A percentile compares a stretch with the other conserved stretches of the same genome.
These are phyloP conservation scores for Ophiostoma montium DNA, from an alignment of 2,329 filamentous ascomycete species.

Conservation along the genomic window DNA sequence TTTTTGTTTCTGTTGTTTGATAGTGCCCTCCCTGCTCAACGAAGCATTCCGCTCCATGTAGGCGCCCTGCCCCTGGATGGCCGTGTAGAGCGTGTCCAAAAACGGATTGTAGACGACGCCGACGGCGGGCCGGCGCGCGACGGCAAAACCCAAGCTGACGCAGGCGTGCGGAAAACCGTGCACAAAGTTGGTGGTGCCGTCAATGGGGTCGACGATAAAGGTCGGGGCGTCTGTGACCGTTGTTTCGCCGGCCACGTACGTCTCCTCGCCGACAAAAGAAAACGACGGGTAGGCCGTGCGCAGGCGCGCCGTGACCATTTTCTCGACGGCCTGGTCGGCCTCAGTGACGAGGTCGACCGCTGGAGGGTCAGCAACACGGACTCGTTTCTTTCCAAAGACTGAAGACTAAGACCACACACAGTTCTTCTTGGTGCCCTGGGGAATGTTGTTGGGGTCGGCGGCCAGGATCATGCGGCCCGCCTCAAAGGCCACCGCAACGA, in stretches of 20 bases:
- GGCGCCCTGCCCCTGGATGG: slow-evolving; percentile 52
- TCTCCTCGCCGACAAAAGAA: slow-evolving; percentile 63
- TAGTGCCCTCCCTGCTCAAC: slow-evolving; percentile 24
- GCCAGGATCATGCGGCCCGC: slow-evolving; percentile 51
- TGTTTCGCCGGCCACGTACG: slow-evolving; percentile 51
- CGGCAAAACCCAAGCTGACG: slow-evolving; percentile 60
- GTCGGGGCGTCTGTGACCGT: slow-evolving; percentile 52
- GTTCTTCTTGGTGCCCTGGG: slow-evolving; percentile 49
- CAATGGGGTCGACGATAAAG: slow-evolving; percentile 71
- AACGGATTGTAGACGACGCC: slow-evolving; percentile 75
- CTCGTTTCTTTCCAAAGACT: neutral
- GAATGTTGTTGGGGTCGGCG: slow-evolving; percentile 44
- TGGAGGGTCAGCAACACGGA: slow-evolving; percentile 19
- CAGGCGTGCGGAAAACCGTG: slow-evolving; percentile 62
- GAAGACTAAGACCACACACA: slow-evolving; percentile 25
- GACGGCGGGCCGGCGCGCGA: slow-evolving; percentile 46
- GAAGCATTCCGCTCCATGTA: slow-evolving; percentile 35
- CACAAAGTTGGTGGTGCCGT: slow-evolving; percentile 72
- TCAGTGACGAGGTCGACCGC: slow-evolving; percentile 57
- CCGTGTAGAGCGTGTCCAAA: slow-evolving; percentile 53
- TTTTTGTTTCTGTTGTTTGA: neutral
- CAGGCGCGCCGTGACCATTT: slow-evolving; percentile 42
- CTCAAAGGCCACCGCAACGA: slow-evolving; percentile 45
- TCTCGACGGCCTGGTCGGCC: slow-evolving; percentile 51
- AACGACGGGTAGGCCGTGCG: slow-evolving; percentile 38